Conservation (phyloP, 441 rosid species). For the Gossypium schwendimanii region DNA sequence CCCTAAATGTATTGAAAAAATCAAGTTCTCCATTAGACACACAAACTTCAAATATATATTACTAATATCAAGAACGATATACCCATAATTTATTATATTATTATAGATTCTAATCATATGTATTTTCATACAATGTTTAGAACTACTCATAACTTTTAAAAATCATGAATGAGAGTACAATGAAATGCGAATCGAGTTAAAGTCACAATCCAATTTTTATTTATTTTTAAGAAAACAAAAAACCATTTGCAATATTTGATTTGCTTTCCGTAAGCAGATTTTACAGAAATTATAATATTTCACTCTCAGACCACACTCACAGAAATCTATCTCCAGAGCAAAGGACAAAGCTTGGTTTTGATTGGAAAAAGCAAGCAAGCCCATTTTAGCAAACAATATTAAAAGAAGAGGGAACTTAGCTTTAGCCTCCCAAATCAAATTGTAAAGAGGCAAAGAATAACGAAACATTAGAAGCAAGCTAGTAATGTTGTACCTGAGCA, state of each 20-base stretch:
- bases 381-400: background rate
- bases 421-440: background rate
- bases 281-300: background rate
- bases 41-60: background rate
- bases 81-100: background rate
- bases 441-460: background rate
- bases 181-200: no score
- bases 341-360: background rate
- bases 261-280: background rate
- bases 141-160: no score
- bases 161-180: no score
- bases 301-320: no score
- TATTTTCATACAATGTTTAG: no score
- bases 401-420: background rate
- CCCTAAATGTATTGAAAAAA: background rate
- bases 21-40: background rate
- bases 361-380: background rate
- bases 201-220: no score
- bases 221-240: background rate
- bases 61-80: background rate
- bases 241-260: background rate
- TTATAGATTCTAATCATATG: no score
- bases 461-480: background rate
- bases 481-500: slow-evolving; percentile 45
- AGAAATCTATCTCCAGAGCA: no score